Evolutionary conservation across 129 eudicot species (phyloP).

Genomic region (carrot (Daucus carota)): DH1_v3.0 NC_030384.2:50976501-50977000

Average conservation of each 20-base stretch:
- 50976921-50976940: constrained; percentile 54
- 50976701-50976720: constrained; percentile 25
- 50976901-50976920: constrained; percentile 48
- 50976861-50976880: not conserved
- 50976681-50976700: constrained; percentile 9
- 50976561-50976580: not conserved
- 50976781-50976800: constrained; percentile 76
- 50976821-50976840: constrained; percentile 40
- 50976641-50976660: not conserved
- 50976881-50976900: not conserved
- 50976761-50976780: constrained; percentile 87
- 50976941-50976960: constrained; percentile 38
- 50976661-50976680: constrained; percentile 21
- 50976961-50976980: constrained; percentile 72
- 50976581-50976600: not conserved
- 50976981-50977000: constrained; percentile 61
- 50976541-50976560: too few species aligned
- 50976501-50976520: not conserved
- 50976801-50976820: constrained; percentile 66
- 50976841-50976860: too few species aligned
- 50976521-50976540: not conserved
- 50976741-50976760: constrained; percentile 75
- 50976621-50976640: constrained; percentile 12
- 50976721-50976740: constrained; percentile 25
- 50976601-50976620: too few species aligned